Evolutionary conservation across 2,329 filamentous ascomycete genomes (phyloP), one percentile per base, ranked within the genome.

Genomic region (Exophiala phaeomuriformis): DNA sequence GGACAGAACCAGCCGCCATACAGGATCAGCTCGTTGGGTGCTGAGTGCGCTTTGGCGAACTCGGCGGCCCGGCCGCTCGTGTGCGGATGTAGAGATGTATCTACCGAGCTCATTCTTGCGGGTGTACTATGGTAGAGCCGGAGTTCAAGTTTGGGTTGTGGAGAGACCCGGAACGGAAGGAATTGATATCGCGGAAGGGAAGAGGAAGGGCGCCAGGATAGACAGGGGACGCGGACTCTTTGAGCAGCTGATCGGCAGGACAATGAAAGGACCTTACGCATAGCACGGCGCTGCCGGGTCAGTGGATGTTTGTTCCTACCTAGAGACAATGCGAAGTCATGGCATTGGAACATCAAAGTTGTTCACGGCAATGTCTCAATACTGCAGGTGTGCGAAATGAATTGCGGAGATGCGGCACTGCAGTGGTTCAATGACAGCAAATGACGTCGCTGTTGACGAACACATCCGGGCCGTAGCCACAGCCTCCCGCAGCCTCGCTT

Each of bases 1-100:
- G 78, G 77, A 64, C 77, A 91, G 75, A 88, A 89, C 85, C 85
- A 90, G 59, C 82, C 83, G 27, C 81, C 80, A 68, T 88, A 89
- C 4, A 89, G 75, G 67, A 85, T 86, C 52, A 71, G 52, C 10
- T 68, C 68, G 53, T 69, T 61, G 36, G 68, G 64, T 4, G 58
- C 55, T 7, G 56, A 56, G 48, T 71, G 69, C 36, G 61, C 58
- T 19, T 66, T 64, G 7, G 69, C 69, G 40, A 70, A 59, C 1
- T 52, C 50, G 55, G 72, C 72, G 31, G 74, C 75, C 3, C 64
- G 62, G 7, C 75, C 74, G 3, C 71, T 74, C 45, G 74, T 73
- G 53, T 70, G 67, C 1, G 72, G 69, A 57, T 75, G 66, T 31
- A 76, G 65, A 46, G 74, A 61, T 3, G 73, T 67, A 59, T 76